A percentile compares a stretch with the other conserved stretches of the same genome.
phyloP scores from a whole-genome alignment of 305 asterid genomes.

The Fraxinus ornus region DNA sequence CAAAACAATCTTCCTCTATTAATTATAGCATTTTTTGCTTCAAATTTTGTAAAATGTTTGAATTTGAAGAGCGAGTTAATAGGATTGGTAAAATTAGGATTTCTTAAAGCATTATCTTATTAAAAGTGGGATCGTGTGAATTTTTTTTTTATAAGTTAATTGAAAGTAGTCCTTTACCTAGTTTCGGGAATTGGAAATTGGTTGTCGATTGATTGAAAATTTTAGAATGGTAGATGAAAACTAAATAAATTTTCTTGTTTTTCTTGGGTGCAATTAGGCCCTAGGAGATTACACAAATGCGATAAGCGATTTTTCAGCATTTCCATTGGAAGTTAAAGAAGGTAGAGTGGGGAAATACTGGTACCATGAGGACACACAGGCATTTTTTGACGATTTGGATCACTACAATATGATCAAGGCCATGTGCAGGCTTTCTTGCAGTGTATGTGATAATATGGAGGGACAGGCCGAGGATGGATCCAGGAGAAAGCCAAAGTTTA shows the following conservation, averaged over 20 bases:
- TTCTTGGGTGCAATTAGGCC: conserved; percentile 48
- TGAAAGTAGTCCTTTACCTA: not conserved
- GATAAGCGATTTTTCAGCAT: conserved; percentile 61
- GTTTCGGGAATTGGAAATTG: not conserved
- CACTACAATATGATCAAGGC: conserved; percentile 97
- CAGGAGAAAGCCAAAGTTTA: conserved; percentile 58
- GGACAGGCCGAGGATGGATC: conserved; percentile 49
- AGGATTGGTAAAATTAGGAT: not conserved
- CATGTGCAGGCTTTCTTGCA: conserved; percentile 97
- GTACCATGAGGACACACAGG: conserved; percentile 93
- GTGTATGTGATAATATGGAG: conserved; percentile 70
- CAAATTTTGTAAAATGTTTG: not conserved
- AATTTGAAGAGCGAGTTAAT: conserved; percentile 7
- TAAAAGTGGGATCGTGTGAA: not conserved
- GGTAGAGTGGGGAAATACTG: conserved; percentile 75
- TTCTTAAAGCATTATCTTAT: not conserved
- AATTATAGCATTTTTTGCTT: not conserved
- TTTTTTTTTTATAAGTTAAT: not conserved
- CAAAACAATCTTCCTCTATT: not conserved
- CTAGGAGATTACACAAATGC: conserved; percentile 77
- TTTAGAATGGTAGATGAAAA: not conserved
- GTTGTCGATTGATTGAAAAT: not conserved
- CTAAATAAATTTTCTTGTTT: not conserved
- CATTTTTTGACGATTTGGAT: conserved; percentile 83
- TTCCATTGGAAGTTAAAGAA: conserved; percentile 69